Evolutionary conservation across 2,329 filamentous ascomycete genomes (phyloP), one percentile per base, ranked within the genome.

Genomic region (Dactylella cylindrospora): DNA sequence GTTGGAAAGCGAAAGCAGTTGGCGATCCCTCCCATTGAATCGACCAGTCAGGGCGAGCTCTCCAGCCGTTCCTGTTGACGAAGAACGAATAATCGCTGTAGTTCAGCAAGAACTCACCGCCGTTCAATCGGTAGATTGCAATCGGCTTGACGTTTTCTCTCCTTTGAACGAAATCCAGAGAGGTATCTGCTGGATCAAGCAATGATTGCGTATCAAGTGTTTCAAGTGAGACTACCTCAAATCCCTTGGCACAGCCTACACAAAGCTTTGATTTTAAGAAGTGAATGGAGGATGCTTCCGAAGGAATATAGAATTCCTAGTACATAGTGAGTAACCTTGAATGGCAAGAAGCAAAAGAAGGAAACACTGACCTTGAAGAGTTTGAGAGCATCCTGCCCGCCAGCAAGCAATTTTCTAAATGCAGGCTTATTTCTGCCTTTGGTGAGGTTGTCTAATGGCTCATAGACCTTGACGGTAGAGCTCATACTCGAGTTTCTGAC

Each of bases 51-150:
- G 90, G 90, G 70, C 90, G 81, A 49, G 91, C 91, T 65, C 93
- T 84, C 93, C 93, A 98, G 29, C 93, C 93, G 73, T 98, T 97
- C 70, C 93, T 84, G 74, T 98, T 97, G 71, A 98, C 93, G 70
- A 97, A 98, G 81, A 98, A 98, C 9, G 89, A 95, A 74, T 96
- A 98, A 73, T 98, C 93, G 3, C 89, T 93, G 76, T 98, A 98
- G 74, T 96, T 97, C 66, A 98, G 84, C 68, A 98, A 74, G 78
- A 98, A 98, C 72, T 98, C 93, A 8, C 59, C 59, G 72, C 91
- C 90, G 68, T 94, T 94, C 71, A 97, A 84, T 38, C 93, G 86
- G 74, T 98, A 94, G 67, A 98, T 97, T 70, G 97, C 91, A 66
- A 98, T 94, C 2, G 93, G 91, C 72, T 88, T 90, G 70, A 93